Evolutionary conservation across 2,329 filamentous ascomycete species (phyloP).

Genomic region (Venturia aucupariae): DNA sequence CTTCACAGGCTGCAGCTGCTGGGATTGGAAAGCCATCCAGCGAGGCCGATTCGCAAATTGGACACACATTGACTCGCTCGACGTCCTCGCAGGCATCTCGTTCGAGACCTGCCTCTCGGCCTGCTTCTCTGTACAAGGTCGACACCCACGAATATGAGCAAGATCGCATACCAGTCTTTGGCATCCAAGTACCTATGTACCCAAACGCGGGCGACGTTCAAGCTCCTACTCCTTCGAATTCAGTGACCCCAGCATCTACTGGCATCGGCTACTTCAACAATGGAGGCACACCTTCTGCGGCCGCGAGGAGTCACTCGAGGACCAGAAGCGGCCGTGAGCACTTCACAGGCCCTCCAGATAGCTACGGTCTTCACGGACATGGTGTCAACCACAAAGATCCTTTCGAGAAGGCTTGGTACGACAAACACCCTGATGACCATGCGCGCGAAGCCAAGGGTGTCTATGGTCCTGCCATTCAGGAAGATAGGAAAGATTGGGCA

Average conservation of each 20-base stretch:
- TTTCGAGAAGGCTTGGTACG: constrained; percentile 85
- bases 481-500: constrained; percentile 62
- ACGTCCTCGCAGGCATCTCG: constrained; percentile 38
- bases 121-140: constrained; percentile 44
- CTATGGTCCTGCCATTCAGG: constrained; percentile 50
- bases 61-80: constrained; percentile 29
- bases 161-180: constrained; percentile 86
- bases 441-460: constrained; percentile 63
- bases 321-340: constrained; percentile 63
- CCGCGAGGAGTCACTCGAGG: constrained; percentile 50
- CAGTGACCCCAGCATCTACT: constrained; percentile 29
- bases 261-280: constrained; percentile 47
- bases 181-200: constrained; percentile 88
- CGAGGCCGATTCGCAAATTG: constrained; percentile 21
- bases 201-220: constrained; percentile 90
- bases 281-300: constrained; percentile 21
- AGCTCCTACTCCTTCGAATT: constrained; percentile 73
- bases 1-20: constrained; percentile 73
- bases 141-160: constrained; percentile 49
- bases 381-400: constrained; percentile 66
- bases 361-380: constrained; percentile 88
- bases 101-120: constrained; percentile 39
- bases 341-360: constrained; percentile 68
- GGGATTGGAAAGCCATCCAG: constrained; percentile 60
- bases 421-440: constrained; percentile 77